A percentile compares a stretch with the other conserved stretches of the same genome.
These are phyloP conservation scores for Scenedesmus sp. DNA, from an alignment of 163 green algal species.

Conservation along the genomic window DNA sequence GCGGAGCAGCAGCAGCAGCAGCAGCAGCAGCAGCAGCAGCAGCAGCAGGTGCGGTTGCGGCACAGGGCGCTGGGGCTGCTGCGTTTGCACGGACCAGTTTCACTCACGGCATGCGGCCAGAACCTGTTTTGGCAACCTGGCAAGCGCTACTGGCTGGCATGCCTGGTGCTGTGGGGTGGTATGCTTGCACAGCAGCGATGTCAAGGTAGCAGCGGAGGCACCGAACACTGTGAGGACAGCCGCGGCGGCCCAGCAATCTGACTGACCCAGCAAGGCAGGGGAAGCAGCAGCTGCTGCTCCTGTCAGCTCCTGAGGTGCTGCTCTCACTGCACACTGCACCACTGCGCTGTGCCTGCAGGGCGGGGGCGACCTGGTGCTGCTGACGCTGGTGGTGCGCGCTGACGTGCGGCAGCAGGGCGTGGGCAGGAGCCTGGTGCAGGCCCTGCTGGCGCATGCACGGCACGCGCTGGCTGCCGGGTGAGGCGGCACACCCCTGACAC, in stretches of 20 bases:
- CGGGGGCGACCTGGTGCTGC: constrained; percentile 9
- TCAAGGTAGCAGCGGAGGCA: too few relatives aligned
- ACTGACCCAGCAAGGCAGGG: too few relatives aligned
- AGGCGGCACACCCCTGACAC: neutral
- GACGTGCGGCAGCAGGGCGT: constrained; percentile 35
- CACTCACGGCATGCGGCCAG: too few relatives aligned
- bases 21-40: neutral
- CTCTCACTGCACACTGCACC: neutral
- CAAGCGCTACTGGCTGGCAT: too few relatives aligned
- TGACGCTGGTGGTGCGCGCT: constrained; percentile 42
- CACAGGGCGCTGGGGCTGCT: neutral
- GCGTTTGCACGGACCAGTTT: too few relatives aligned
- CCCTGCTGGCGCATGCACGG: neutral
- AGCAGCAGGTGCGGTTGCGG: neutral
- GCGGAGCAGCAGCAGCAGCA: neutral
- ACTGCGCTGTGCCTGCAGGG: neutral
- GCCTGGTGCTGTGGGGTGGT: too few relatives aligned
- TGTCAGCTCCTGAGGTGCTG: neutral
- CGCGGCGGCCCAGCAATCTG: too few relatives aligned
- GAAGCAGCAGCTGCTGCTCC: neutral
- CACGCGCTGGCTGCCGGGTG: neutral
- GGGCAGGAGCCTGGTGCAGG: constrained; percentile 3
- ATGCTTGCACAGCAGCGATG: too few relatives aligned
- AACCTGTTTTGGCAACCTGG: too few relatives aligned
- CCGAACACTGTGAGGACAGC: too few relatives aligned